Evolutionary conservation across 176 grass and related monocot genomes (phyloP), one percentile per base, ranked within the genome.

Genomic region (Luzula sylvatica): DNA sequence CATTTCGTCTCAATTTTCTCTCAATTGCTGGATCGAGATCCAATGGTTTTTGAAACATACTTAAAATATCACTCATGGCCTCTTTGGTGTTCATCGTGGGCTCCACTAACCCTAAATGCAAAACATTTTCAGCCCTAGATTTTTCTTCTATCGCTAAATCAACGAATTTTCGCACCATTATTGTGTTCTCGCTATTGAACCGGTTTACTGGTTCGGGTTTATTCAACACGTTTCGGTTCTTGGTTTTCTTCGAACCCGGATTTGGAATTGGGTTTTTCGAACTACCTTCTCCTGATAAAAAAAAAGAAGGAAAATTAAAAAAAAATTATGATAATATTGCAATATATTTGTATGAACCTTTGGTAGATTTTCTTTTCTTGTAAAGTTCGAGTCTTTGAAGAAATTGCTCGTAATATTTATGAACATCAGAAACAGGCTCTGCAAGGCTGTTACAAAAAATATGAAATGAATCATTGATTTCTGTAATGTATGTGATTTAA

Each of bases 51-150:
- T 72, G 47, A 82, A 96, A 96, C 90, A 96, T 96, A 54, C 60
- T 86, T 60, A 53, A 85, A 32, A 96, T 96, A 15, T 71, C 81
- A 65, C 68, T 52, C 81, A 89, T 86, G 23, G 84, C 90, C 58
- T 96, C 90, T 50, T 89, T 86, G 40, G 78, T 79, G 58, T 87
- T 85, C 46, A 96, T 82, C 30, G 84, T 96, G 56, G 90, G 90
- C 52, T 96, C 84, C 12, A 96, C 77, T 3, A 89, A 70, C 55
- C 90, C 90, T 79, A 86, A 81, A 77, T 96, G 83, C 50, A 77
- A 89, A 26, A 83, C 77, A 77, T 82, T 78, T 86, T 96, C 84
- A 56, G 84, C 82, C 70, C 84, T 73, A 47, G 84, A 86, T 71
- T 79, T 96, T 21, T 77, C 90, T 52, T 85, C 74, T 47, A 96